Conservation (phyloP, 2,329 filamentous ascomycete genomes). For the Colletotrichum sp. region DNA sequence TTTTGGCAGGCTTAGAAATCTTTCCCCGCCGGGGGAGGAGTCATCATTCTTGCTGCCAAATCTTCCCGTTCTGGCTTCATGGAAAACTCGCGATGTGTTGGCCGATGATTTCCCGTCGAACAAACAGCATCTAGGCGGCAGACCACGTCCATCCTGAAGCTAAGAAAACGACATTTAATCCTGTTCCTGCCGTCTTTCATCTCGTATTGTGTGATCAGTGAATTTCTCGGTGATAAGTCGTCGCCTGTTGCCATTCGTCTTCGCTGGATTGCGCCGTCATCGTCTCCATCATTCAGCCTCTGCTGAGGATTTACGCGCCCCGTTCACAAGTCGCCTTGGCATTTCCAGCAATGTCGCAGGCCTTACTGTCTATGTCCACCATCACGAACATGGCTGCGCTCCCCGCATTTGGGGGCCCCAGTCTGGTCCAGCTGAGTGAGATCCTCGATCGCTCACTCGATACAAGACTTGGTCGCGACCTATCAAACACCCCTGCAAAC, state of each 20-base stretch:
- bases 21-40: neutral
- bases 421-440: neutral
- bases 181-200: neutral
- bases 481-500: slow-evolving; percentile 1
- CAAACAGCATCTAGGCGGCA: neutral
- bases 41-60: neutral
- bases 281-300: neutral
- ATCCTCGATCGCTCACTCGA: neutral
- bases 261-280: neutral
- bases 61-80: neutral
- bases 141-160: neutral
- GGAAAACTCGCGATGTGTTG: neutral
- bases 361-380: neutral
- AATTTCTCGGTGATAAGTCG: neutral
- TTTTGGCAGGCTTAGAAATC: neutral
- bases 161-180: neutral
- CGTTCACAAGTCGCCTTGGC: neutral
- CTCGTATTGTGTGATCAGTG: neutral
- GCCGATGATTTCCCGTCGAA: neutral
- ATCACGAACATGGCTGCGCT: neutral
- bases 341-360: neutral
- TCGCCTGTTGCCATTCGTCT: neutral
- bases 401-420: neutral
- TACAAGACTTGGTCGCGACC: neutral
- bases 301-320: neutral